Conservation (phyloP, 106 monocot genomes). For the Apostasia shenzhenica region DNA sequence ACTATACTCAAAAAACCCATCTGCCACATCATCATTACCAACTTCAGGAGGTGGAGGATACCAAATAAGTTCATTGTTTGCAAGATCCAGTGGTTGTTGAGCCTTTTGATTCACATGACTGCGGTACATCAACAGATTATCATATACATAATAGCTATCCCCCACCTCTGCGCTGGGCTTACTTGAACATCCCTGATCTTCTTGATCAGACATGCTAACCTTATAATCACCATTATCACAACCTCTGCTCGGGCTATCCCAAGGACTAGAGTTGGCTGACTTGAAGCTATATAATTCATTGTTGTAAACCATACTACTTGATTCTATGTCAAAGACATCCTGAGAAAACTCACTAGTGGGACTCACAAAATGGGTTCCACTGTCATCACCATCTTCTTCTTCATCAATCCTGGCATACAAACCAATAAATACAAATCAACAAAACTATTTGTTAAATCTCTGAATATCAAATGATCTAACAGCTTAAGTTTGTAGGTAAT, state of each 20-base stretch:
- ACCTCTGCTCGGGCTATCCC: slow-evolving; percentile 43
- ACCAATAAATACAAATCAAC: slow-evolving; percentile 1
- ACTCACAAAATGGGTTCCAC: slow-evolving; percentile 33
- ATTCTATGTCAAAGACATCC: slow-evolving; percentile 67
- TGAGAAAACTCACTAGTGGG: slow-evolving; percentile 45
- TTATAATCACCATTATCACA: slow-evolving; percentile 18
- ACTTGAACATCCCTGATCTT: slow-evolving; percentile 11
- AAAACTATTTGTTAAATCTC: neutral
- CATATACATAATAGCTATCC: slow-evolving; percentile 18
- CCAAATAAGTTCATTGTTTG: slow-evolving; percentile 48
- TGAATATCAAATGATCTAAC: too few relatives aligned
- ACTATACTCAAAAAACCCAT: slow-evolving; percentile 33
- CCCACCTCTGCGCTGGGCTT: slow-evolving; percentile 23
- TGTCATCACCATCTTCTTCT: slow-evolving; percentile 45
- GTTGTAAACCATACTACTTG: slow-evolving; percentile 35
- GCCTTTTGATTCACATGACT: slow-evolving; percentile 18
- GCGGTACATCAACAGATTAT: slow-evolving; percentile 13
- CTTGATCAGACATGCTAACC: slow-evolving; percentile 15
- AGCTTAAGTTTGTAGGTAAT: too few relatives aligned
- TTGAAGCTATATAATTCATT: slow-evolving; percentile 41
- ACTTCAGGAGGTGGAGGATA: slow-evolving; percentile 65
- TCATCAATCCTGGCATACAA: slow-evolving; percentile 44
- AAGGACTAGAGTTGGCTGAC: slow-evolving; percentile 50
- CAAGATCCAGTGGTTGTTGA: slow-evolving; percentile 44
- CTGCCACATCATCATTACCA: slow-evolving; percentile 49